phyloP scores from a whole-genome alignment of 257 asterid species.

The Jacaranda mimosifolia region DNA sequence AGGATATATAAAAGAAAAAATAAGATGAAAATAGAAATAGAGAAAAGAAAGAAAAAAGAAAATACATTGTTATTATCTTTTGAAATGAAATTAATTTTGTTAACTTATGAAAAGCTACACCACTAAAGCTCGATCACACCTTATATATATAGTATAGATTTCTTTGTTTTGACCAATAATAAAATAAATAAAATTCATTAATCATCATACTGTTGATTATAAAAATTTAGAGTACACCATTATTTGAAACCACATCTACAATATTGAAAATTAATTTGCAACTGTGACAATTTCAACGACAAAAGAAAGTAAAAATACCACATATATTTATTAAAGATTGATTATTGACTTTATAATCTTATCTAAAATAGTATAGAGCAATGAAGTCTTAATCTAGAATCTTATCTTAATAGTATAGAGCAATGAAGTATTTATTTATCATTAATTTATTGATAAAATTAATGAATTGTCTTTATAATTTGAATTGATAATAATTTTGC shows the following conservation, averaged over 20 bases:
- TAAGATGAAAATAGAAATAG: no score
- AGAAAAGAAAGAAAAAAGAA: no score
- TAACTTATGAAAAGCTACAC: no score
- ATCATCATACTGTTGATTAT: background rate
- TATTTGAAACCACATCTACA: background rate
- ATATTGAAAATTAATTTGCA: background rate
- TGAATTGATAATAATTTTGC: constrained; percentile 24
- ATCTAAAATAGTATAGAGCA: background rate
- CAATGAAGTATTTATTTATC: background rate
- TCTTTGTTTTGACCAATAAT: background rate
- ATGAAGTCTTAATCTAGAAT: background rate
- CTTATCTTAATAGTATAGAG: background rate
- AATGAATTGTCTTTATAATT: background rate
- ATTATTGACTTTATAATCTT: constrained; percentile 12
- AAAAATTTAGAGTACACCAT: background rate
- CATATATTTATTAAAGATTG: background rate
- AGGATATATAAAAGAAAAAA: no score
- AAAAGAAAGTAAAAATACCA: background rate
- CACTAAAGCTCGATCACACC: no score
- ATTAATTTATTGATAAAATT: no score
- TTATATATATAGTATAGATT: no score
- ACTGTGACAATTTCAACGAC: background rate
- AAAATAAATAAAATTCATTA: background rate
- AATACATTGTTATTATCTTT: no score
- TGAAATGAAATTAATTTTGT: no score